These are phyloP conservation scores for Paraconiothyrium sp. DNA, from an alignment of 2,329 filamentous ascomycete genomes.

Conservation along the genomic window DNA sequence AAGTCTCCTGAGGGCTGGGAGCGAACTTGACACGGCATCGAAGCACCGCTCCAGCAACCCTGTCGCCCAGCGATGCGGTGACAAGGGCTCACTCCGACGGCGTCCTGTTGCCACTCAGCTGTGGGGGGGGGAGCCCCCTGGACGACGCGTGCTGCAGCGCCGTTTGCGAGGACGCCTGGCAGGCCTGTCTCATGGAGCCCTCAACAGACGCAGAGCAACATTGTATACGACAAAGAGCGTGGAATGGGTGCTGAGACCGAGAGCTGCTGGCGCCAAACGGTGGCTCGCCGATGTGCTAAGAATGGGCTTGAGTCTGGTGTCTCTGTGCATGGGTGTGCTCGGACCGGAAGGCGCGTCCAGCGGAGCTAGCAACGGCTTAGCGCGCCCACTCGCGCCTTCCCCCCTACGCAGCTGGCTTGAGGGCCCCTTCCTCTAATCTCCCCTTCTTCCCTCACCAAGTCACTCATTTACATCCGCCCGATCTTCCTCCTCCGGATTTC, in stretches of 20 bases:
- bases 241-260: conserved; percentile 17
- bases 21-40: conserved; percentile 24
- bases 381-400: conserved; percentile 29
- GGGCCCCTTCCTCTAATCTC: conserved; percentile 46
- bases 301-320: conserved; percentile 20
- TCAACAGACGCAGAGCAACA: conserved; percentile 8
- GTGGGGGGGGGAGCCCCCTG: conserved; percentile 3
- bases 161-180: conserved; percentile 9
- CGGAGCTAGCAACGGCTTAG: conserved; percentile 19
- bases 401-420: conserved; percentile 38
- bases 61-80: conserved; percentile 15
- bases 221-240: not conserved
- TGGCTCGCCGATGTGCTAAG: conserved; percentile 28
- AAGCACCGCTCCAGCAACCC: conserved; percentile 16
- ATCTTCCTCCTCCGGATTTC: conserved; percentile 44
- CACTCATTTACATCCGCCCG: conserved; percentile 48
- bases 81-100: conserved; percentile 21
- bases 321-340: conserved; percentile 23
- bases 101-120: conserved; percentile 17
- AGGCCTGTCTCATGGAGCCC: not conserved
- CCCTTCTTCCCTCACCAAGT: conserved; percentile 41
- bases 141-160: conserved; percentile 7
- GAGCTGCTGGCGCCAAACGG: conserved; percentile 34
- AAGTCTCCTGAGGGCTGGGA: conserved; percentile 37
- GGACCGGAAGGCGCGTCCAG: conserved; percentile 25